Evolutionary conservation across 2,329 filamentous ascomycete species (phyloP), one percentile per base, ranked within the genome.

Genomic region (Microcyclosporella mali): DNA sequence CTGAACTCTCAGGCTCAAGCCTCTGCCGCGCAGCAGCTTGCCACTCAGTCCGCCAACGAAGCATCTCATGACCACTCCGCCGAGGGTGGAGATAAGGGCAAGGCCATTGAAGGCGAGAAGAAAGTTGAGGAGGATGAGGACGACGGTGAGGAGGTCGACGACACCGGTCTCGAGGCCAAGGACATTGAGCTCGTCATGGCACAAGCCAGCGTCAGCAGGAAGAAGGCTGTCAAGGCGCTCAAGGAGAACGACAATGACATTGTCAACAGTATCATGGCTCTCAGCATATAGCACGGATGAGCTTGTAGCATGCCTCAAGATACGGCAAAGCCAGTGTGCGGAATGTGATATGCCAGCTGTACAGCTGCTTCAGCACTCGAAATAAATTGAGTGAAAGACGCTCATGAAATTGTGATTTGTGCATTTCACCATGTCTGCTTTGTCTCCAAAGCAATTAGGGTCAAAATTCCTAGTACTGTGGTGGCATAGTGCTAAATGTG

Each of bases 211-310:
- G 94, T 98, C 62, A 95, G 88, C 60, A 81, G 92, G 70, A 95
- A 94, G 76, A 97, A 97, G 82, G 92, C 92, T 50, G 81, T 98
- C 75, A 98, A 97, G 76, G 92, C 94, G 44, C 79, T 98, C 66
- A 89, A 88, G 77, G 92, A 97, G 77, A 98, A 98, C 68, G 90
- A 97, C 74, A 95, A 97, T 65, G 92, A 98, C 68, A 98, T 98
- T 74, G 92, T 98, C 77, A 98, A 98, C 79, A 95, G 92, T 61
- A 98, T 98, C 75, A 98, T 98, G 92, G 89, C 90, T 59, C 75
- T 98, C 52, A 75, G 71, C 63, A 74, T 74, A 73, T 75, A 53
- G 46, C 19, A 10, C 12, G 7, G 28, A n/a, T 16, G 14, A 15
- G 16, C 3, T 16, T 18, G 21, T 25, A 25, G n/a, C n/a, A n/a